Conservation (phyloP, 139 green algal species). For the Chlamydomonas urium region DNA sequence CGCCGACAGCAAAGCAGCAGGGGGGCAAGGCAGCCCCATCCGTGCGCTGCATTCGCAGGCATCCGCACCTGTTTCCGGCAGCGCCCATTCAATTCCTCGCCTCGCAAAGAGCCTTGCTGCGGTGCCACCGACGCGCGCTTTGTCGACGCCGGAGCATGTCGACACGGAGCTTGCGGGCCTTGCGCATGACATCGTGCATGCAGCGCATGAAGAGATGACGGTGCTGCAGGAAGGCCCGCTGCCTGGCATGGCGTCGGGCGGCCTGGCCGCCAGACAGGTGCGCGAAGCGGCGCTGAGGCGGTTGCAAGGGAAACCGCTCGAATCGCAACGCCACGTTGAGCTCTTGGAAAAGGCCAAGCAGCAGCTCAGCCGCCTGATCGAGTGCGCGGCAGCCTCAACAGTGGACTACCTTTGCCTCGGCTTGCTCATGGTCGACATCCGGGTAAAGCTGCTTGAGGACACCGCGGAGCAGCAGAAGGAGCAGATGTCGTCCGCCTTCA, state of each 20-base stretch:
- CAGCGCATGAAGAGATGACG: conserved; percentile 18
- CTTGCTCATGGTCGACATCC: conserved; percentile 22
- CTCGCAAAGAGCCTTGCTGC: too few species aligned
- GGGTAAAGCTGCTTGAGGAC: conserved; percentile 27
- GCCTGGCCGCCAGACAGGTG: neutral
- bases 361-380: conserved; percentile 19
- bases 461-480: conserved; percentile 17
- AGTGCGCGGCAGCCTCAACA: conserved; percentile 7
- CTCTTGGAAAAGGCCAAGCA: conserved; percentile 25
- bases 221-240: conserved; percentile 18
- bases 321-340: conserved; percentile 27
- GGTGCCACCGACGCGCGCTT: neutral
- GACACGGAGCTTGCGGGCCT: conserved; percentile 29
- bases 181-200: conserved; percentile 23
- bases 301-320: conserved; percentile 14
- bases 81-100: too few species aligned
- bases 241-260: neutral
- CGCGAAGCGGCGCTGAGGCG: conserved; percentile 18
- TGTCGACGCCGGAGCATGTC: conserved; percentile 8
- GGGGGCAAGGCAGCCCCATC: too few species aligned
- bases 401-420: conserved; percentile 21
- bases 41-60: too few species aligned
- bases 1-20: too few species aligned
- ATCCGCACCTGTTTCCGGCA: too few species aligned
- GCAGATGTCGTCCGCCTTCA: conserved; percentile 30